Conservation (phyloP, 2,329 filamentous ascomycete genomes). For the Fusarium napiforme region DNA sequence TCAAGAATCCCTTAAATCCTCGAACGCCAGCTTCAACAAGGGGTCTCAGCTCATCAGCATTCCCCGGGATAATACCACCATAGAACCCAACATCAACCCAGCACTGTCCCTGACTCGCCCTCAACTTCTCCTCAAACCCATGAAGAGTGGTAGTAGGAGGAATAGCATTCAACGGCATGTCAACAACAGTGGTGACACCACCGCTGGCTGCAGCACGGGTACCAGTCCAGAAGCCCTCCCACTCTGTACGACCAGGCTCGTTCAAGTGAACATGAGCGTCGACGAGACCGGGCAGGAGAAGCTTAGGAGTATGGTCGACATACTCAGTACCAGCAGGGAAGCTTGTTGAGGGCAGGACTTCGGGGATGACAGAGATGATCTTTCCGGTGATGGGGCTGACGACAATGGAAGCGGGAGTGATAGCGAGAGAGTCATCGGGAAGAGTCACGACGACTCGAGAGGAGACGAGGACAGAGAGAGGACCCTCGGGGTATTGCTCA, state of each 20-base stretch:
- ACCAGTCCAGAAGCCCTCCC: conserved; percentile 97
- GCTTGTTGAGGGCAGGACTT: conserved; percentile 76
- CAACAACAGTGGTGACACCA: conserved; percentile 94
- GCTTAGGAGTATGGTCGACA: conserved; percentile 83
- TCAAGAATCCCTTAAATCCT: conserved; percentile 97
- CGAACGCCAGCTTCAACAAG: conserved; percentile 87
- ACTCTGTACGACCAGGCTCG: conserved; percentile 95
- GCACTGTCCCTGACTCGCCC: conserved; percentile 85
- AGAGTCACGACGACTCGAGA: conserved; percentile 84
- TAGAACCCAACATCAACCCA: conserved; percentile 99
- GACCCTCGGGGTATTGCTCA: conserved; percentile 43
- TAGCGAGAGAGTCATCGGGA: conserved; percentile 66
- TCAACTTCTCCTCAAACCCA: conserved; percentile 85
- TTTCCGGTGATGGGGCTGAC: conserved; percentile 84
- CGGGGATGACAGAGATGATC: conserved; percentile 79
- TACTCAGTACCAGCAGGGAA: conserved; percentile 82
- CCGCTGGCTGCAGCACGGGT: conserved; percentile 94
- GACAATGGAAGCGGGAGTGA: conserved; percentile 85
- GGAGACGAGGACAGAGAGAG: conserved; percentile 81
- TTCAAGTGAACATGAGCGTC: conserved; percentile 98
- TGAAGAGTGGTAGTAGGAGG: conserved; percentile 91
- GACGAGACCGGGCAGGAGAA: conserved; percentile 90
- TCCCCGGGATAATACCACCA: conserved; percentile 92
- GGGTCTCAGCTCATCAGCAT: conserved; percentile 79
- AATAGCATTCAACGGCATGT: conserved; percentile 98